Percentiles rank a stretch among this genome's conserved stretches.
Evolutionary conservation across 1,284 basidiomycete species (phyloP).

Genomic region (Inonotus hispidus): DNA sequence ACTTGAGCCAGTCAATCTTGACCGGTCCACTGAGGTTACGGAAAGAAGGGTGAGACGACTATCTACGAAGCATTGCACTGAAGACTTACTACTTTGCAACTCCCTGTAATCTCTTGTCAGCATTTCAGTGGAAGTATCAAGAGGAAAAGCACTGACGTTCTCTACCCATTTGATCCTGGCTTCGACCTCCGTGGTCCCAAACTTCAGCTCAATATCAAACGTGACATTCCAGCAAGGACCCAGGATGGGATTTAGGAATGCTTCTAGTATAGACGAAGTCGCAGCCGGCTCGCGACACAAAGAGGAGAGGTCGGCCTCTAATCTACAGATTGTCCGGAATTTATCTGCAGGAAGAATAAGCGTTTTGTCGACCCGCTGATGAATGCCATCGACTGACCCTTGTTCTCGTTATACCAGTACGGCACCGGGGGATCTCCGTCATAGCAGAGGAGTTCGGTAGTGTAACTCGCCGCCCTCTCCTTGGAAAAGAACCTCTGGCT

Average conservation of each 20-base stretch:
- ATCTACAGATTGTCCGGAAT: slow-evolving; percentile 40
- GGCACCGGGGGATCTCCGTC: slow-evolving; percentile 7
- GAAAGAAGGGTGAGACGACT: neutral
- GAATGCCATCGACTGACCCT: neutral
- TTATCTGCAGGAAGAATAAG: slow-evolving; percentile 42
- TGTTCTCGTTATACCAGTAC: slow-evolving; percentile 8
- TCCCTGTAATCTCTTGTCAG: slow-evolving; percentile 34
- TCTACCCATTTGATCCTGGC: slow-evolving; percentile 77
- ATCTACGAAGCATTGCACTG: neutral
- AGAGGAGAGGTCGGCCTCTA: slow-evolving; percentile 48
- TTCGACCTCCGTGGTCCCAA: slow-evolving; percentile 71
- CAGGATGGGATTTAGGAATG: neutral
- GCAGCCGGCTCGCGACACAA: slow-evolving; percentile 50
- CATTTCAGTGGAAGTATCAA: neutral
- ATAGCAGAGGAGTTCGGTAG: neutral
- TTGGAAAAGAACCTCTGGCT: neutral
- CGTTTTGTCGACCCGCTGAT: no score
- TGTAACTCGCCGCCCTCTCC: neutral
- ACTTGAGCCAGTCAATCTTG: neutral
- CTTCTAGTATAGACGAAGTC: slow-evolving; percentile 53
- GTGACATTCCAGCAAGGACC: slow-evolving; percentile 37
- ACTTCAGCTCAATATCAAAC: slow-evolving; percentile 77
- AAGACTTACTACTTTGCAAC: slow-evolving; percentile 53
- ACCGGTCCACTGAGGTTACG: neutral
- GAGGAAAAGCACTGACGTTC: slow-evolving; percentile 41